Base-by-base conservation (phyloP, 306 rosid species). In the Argentina anserina region DNA sequence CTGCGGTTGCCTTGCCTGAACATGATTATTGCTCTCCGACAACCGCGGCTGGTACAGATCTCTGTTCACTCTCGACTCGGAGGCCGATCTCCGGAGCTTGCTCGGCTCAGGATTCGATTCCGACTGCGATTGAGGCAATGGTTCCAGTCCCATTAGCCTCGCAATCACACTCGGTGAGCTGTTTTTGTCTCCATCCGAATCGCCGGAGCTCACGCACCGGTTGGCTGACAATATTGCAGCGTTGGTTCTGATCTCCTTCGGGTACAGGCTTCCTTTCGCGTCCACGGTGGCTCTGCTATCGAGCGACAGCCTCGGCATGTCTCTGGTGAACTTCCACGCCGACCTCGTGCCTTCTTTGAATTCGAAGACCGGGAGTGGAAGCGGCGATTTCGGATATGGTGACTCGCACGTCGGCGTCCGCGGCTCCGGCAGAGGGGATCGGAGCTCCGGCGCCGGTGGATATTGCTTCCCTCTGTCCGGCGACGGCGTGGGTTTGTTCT, bases 271-370 rank as follows among this genome's bases (percentile, higher is more conserved):
- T 50, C 98, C 98, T 40, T 93, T 89, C 0, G 92, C 89, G 39
- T 93, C 98, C 29, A 86, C 87, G 2, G 88, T 83, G 21, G 96
- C 96, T 79, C 99, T 87, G 83, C 99, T 94, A 72, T 94, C 99
- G 1, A 94, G 77, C 1, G 99, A 94, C 6, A 94, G 88, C 6
- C 99, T 84, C 3, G 99, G 99, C 67, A 97, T 94, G 21, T 94
- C 99, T 84, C 92, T 79, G 0, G 95, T 70, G 72, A 94, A 91
- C 84, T 91, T 94, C 99, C 99, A 94, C 1, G 96, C 72, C 6
- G 95, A 73, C 76, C 86, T 85, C 1, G 94, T 87, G 7, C 97
- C 94, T 80, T 94, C 91, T 73, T 91, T 91, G 78, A 91, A 84
- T 73, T 91, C 92, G 34, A 89, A 80, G 66, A 75, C 86, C 0